Conservation (phyloP, 2,329 filamentous ascomycete genomes). For the Chaetothyriales sp. region DNA sequence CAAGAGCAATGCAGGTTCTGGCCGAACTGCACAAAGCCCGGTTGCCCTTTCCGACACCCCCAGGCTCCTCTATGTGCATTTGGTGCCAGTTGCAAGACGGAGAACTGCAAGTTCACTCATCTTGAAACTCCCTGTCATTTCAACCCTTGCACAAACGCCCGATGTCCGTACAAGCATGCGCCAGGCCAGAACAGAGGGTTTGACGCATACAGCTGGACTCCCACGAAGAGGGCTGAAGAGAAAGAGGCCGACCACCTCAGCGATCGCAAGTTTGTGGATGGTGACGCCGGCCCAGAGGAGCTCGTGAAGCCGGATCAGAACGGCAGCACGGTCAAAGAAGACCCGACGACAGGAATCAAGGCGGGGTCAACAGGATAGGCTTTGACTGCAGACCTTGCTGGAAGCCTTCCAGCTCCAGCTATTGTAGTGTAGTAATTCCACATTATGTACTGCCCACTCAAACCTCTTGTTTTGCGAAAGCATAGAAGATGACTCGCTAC, state of each 20-base stretch:
- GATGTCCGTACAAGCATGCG: constrained; percentile 75
- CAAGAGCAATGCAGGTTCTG: constrained; percentile 84
- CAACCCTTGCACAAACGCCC: constrained; percentile 79
- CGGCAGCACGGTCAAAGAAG: background rate
- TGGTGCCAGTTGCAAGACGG: constrained; percentile 67
- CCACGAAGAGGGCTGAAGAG: constrained; percentile 22
- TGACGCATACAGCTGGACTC: constrained; percentile 82
- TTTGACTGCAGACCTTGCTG: background rate
- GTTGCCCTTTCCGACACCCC: constrained; percentile 81
- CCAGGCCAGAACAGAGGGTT: constrained; percentile 73
- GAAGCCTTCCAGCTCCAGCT: too few relatives aligned
- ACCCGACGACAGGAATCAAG: background rate
- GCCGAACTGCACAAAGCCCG: constrained; percentile 75
- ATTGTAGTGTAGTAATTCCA: too few relatives aligned
- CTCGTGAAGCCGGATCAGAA: constrained; percentile 47
- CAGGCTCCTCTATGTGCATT: constrained; percentile 78
- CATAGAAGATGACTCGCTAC: too few relatives aligned
- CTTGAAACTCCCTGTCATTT: constrained; percentile 72
- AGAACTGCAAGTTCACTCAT: constrained; percentile 83
- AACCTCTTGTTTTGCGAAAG: too few relatives aligned
- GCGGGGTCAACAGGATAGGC: background rate
- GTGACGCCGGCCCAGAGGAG: constrained; percentile 45
- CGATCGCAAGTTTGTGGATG: constrained; percentile 74
- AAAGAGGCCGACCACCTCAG: constrained; percentile 54
- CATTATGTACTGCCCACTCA: too few relatives aligned